Conservation (phyloP, 192 early-diverging fungal species). For the Backusella macrospora region DNA sequence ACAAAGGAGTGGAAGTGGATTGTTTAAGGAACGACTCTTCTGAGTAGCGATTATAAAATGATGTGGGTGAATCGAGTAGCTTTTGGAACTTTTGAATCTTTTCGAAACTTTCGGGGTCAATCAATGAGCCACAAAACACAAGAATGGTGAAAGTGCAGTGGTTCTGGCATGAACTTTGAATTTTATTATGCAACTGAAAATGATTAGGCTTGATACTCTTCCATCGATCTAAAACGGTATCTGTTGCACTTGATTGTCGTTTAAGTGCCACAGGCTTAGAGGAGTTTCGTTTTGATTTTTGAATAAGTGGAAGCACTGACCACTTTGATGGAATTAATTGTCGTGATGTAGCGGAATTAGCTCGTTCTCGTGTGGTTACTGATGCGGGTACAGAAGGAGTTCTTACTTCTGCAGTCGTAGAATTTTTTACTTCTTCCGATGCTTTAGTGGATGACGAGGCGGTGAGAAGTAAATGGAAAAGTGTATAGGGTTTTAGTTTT, state of each 20-base stretch:
- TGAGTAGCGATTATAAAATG: slow-evolving; percentile 23
- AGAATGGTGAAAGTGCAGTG: slow-evolving; percentile 22
- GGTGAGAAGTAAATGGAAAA: slow-evolving; percentile 18
- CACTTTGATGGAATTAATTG: not conserved
- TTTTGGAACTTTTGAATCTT: not conserved
- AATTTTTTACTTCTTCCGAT: not conserved
- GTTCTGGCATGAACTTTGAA: not conserved
- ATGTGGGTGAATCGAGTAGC: slow-evolving; percentile 20
- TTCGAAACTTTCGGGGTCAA: slow-evolving; percentile 15
- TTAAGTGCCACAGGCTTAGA: not conserved
- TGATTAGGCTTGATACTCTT: slow-evolving; percentile 28
- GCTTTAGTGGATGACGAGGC: not conserved
- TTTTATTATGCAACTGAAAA: slow-evolving; percentile 19
- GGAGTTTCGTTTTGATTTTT: slow-evolving; percentile 15
- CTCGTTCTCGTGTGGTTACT: not conserved
- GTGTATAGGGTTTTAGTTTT: slow-evolving; percentile 29
- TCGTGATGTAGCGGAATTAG: slow-evolving; percentile 13
- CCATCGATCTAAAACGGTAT: slow-evolving; percentile 24
- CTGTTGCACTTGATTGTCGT: not conserved
- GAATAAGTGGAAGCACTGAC: slow-evolving; percentile 3
- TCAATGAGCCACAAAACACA: slow-evolving; percentile 28
- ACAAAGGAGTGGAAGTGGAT: not conserved
- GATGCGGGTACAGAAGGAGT: not conserved
- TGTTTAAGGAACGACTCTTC: not conserved
- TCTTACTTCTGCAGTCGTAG: not conserved